Percentiles rank a stretch among this genome's conserved stretches.
These are phyloP conservation scores for Mortierella alpina DNA, from an alignment of 192 early-diverging fungal species.

Conservation along the genomic window DNA sequence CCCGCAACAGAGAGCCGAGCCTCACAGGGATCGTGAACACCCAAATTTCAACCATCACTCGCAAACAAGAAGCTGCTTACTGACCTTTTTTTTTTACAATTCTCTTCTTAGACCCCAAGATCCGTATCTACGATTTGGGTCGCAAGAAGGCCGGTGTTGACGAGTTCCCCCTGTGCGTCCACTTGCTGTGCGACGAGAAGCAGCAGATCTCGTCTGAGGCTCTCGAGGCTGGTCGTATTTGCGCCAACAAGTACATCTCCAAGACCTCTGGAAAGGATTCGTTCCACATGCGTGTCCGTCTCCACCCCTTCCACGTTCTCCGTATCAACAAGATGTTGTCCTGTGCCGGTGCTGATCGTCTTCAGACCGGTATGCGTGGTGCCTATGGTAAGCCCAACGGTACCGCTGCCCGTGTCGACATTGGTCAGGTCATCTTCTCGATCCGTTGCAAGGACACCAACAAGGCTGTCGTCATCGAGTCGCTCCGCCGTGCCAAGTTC, in stretches of 20 bases:
- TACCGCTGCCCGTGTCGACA: slow-evolving; percentile 96
- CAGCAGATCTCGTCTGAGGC: slow-evolving; percentile 99
- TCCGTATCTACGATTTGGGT: slow-evolving; percentile 97
- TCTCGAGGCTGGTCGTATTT: slow-evolving; percentile 98
- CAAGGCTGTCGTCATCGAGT: slow-evolving; percentile 94
- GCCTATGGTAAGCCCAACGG: slow-evolving; percentile 98
- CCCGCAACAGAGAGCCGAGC: no score
- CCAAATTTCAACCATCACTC: neutral
- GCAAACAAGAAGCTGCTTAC: neutral
- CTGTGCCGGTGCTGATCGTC: slow-evolving; percentile 98
- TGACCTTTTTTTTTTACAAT: neutral
- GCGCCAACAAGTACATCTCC: slow-evolving; percentile 98
- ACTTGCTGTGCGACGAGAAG: slow-evolving; percentile 97
- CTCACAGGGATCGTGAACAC: neutral
- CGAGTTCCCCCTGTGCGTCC: slow-evolving; percentile 97
- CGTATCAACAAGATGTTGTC: slow-evolving; percentile 99
- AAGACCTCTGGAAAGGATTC: slow-evolving; percentile 98
- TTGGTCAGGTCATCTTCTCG: slow-evolving; percentile 97
- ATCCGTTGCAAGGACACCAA: slow-evolving; percentile 96
- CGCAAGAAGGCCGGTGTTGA: slow-evolving; percentile 98
- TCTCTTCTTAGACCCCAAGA: slow-evolving; percentile 84
- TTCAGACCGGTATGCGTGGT: slow-evolving; percentile 99
- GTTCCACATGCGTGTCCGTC: slow-evolving; percentile 98
- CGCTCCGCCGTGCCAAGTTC: slow-evolving; percentile 76
- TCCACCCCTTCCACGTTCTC: slow-evolving; percentile 99